Evolutionary conservation across 768 basidiomycete species (phyloP), one percentile per base, ranked within the genome.

Genomic region (Mycena olivaceomarginata): DNA sequence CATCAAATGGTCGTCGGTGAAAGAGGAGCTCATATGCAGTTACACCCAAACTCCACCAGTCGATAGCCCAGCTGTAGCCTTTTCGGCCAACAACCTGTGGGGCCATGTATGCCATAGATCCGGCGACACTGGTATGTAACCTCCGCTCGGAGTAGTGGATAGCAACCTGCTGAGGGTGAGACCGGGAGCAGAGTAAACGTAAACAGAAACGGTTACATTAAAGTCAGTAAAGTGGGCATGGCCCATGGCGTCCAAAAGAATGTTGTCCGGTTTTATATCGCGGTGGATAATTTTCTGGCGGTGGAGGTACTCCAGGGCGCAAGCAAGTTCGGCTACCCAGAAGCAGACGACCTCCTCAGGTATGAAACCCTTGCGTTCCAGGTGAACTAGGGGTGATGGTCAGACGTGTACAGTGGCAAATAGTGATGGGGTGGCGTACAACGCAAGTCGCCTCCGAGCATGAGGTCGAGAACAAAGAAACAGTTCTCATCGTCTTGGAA

Each of bases 41-140:
- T 72, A 98, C 89, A 41, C 98, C 98, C 22, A 99, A 89, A 82
- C 96, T 97, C 98, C 98, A 99, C 95, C 96, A 98, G 84, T 99
- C 98, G 66, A 96, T 92, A 65, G 93, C 93, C 91, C 96, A 97
- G 5, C 95, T 95, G 85, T 99, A 99, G 18, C 98, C 98, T 82
- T 93, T 94, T 82, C 95, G 94, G 67, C 92, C 92, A 59, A 99
- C 90, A n/a, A 99, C 95, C 85, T 99, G 97, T 0, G 98, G 98
- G 12, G 98, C 98, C 98, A 99, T 99, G 87, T 99, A 99, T 0
- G 98, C 98, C 97, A 99, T 98, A 82, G 96, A 97, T 5, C 98
- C 98, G 9, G 98, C 98, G 18, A 99, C 95, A 75, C 96, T 97
- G 0, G 96, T 97, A 85, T 99, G 94, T 76, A 95, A 82, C 46